Percentiles rank a stretch among this genome's conserved stretches.
These are phyloP conservation scores for Neophaeococcomyces mojaviensis DNA, from an alignment of 2,329 filamentous ascomycete genomes.

Conservation along the genomic window DNA sequence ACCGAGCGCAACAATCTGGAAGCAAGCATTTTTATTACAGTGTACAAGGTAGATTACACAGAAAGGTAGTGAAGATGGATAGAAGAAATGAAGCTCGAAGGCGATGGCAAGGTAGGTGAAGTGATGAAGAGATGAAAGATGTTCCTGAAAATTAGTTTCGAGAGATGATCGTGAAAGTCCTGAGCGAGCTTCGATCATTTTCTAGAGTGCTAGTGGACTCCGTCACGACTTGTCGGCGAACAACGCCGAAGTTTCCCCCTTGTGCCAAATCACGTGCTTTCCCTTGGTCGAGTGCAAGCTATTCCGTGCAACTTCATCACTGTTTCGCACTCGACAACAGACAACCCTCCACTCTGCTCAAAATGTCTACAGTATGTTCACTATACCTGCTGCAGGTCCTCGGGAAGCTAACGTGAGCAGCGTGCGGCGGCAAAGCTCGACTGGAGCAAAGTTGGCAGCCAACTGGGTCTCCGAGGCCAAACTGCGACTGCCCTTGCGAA, in stretches of 20 bases:
- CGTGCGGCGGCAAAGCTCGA: constrained; percentile 99
- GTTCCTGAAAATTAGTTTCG: background rate
- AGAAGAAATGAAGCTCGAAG: constrained; percentile 25
- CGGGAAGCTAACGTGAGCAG: no score
- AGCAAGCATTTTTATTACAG: constrained; percentile 49
- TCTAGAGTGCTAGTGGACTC: no score
- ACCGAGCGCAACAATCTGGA: constrained; percentile 68
- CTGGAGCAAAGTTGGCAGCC: constrained; percentile 90
- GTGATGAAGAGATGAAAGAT: background rate
- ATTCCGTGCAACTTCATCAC: no score
- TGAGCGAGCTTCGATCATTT: no score
- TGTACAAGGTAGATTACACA: constrained; percentile 19
- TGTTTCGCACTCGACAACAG: background rate
- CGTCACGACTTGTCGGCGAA: no score
- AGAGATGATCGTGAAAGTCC: background rate
- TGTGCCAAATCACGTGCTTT: no score
- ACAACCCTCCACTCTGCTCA: constrained; percentile 6
- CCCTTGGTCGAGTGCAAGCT: no score
- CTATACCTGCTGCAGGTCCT: no score
- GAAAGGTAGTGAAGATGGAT: constrained; percentile 16
- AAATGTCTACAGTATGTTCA: constrained; percentile 6
- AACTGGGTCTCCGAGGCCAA: constrained; percentile 91
- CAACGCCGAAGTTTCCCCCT: no score
- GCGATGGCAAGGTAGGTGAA: background rate
- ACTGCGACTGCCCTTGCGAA: constrained; percentile 83